These are phyloP conservation scores for Lipomyces kockii DNA, from an alignment of 805 yeast genomes.

Conservation along the genomic window DNA sequence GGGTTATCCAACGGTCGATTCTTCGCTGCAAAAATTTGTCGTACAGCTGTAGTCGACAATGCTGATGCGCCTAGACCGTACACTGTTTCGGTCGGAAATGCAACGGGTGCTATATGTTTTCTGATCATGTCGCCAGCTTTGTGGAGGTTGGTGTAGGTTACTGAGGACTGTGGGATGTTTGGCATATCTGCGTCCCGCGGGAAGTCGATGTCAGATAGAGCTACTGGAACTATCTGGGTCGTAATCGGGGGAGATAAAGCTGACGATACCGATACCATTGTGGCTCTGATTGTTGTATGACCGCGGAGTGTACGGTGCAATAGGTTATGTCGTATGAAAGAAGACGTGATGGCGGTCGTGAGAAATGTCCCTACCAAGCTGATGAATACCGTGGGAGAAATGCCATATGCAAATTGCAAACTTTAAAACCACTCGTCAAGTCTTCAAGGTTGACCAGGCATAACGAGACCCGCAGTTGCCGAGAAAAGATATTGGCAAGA, in stretches of 20 bases:
- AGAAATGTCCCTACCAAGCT: not conserved
- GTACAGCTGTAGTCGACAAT: constrained; percentile 70
- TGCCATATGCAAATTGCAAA: not conserved
- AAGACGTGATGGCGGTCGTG: not conserved
- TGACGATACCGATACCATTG: not conserved
- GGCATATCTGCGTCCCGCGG: constrained; percentile 17
- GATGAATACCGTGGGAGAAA: not conserved
- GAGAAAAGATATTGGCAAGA: not conserved
- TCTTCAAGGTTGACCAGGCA: not conserved
- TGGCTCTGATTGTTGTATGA: not conserved
- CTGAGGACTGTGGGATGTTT: constrained; percentile 2
- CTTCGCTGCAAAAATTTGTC: constrained; percentile 81
- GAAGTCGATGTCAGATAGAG: constrained; percentile 20
- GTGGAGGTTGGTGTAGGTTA: constrained; percentile 12
- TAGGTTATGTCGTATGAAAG: not conserved
- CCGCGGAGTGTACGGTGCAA: not conserved
- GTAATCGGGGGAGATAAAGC: not conserved
- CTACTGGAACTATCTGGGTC: constrained; percentile 22
- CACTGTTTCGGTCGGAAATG: constrained; percentile 96
- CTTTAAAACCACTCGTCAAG: not conserved
- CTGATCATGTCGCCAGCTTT: constrained; percentile 65
- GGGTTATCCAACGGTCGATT: constrained; percentile 97
- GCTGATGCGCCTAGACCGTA: constrained; percentile 95
- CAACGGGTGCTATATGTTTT: constrained; percentile 66
- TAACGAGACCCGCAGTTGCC: not conserved